Base-by-base conservation (phyloP, 2,329 filamentous ascomycete genomes). In the Coniochaeta hoffmannii region DNA sequence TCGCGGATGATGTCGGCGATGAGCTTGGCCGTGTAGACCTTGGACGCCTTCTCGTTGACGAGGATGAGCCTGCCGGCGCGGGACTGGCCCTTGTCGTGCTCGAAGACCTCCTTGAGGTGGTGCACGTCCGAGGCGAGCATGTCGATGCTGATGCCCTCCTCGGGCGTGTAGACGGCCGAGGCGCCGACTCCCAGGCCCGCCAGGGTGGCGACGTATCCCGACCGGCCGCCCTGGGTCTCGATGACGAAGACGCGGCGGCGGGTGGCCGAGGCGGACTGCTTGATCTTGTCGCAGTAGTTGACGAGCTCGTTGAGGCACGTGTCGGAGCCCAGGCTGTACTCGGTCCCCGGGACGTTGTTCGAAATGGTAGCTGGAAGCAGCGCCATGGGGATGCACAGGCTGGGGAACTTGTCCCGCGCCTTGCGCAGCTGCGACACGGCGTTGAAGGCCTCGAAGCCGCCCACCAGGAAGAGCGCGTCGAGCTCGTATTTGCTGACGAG, bases 331-430 rank as follows among this genome's bases (percentile, higher is more conserved):
- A 99, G 83, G 1, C 91, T 97, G 76, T 97, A 97, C 72, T 99
- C 94, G 0, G 93, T 96, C 36, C 94, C 94, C 0, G 94, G 94
- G 4, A 99, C 94, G 69, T 99, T 99, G 79, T 99, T 99, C 61
- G 90, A 96, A 63, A 99, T 93, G 10, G 94, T 99, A n/a, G 94
- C 94, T 0, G 94, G 94, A 26, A 99, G 79, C 41, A 97, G 81
- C 54, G 88, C 82, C 79, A 97, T 90, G 19, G 94, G 94, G 60
- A 99, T 97, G 71, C 90, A 91, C 68, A 99, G 88, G 1, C 88
- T 87, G 11, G 89, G 85, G 72, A 89, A 96, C 58, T 89, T 74
- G 34, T 84, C 80, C 55, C 91, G 81, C 14, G 88, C 91, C 74
- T 89, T 84, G 62, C 92, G 87, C 58, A 99, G 80, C 71, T 97